Base-by-base conservation (phyloP, 305 asterid species). In the Fraxinus platypoda region DNA sequence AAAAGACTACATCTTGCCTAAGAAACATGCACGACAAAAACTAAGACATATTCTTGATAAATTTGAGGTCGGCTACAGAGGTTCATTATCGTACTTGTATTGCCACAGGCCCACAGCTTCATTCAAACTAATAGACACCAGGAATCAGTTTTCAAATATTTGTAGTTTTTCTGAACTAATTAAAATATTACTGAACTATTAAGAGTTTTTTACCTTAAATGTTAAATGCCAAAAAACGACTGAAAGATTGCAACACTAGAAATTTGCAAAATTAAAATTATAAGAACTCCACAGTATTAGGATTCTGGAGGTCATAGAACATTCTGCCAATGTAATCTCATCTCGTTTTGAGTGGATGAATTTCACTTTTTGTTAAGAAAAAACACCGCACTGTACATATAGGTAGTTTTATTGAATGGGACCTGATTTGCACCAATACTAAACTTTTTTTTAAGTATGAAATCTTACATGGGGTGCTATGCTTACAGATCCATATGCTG, bases 401-500 rank as follows among this genome's bases (percentile, higher is more conserved):
- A 26, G 21, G 31, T 68, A 68, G 30, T 26, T 12, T 3, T 68
- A 68, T 30, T 26, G 74, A 13, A 11, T 68, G 74, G 74, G 19
- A 68, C 74, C 15, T 68, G 74, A 26, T 68, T 68, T 68, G 37
- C 74, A 68, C 74, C 1, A 25, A 68, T 26, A 68, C 37, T 68
- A 4, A 68, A 30, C 3, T 8, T 8, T 71, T 7, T 74, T 81
- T 77, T 43, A 30, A 68, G 78, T 68, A 77, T 81, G 79, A 38
- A 77, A 76, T 81, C 87, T 86, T 71, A 87, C 38, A 72, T 13
- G 33, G 49, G 49, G 26, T 85, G 49, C 81, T 77, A 30, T 80
- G 70, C 81, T 83, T 92, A 85, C 95, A 96, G 98, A 96, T 89
- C 89, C 91, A 54, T 91, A 92, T 83, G 88, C 92, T 77, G 99